A percentile compares a stretch with the other conserved stretches of the same genome.
These are phyloP conservation scores for Maudiozyma pseudohumilis DNA, from an alignment of 805 yeast species.

Conservation along the genomic window DNA sequence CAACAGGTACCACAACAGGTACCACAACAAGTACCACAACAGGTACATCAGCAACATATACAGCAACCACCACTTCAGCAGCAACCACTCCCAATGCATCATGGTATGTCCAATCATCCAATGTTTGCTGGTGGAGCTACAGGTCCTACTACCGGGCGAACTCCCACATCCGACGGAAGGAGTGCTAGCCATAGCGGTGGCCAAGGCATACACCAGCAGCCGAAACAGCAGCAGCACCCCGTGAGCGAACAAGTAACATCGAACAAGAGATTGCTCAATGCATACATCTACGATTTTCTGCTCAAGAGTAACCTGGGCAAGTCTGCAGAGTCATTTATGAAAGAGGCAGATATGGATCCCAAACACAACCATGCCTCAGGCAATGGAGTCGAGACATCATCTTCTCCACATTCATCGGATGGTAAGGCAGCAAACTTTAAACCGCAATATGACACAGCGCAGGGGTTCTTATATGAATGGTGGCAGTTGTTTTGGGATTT, in stretches of 20 bases:
- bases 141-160: no score
- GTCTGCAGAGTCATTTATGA: constrained; percentile 64
- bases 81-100: no score
- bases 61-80: no score
- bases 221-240: no score
- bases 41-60: constrained; percentile 1
- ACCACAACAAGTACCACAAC: background rate
- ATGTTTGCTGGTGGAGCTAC: no score
- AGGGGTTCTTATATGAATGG: constrained; percentile 86
- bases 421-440: constrained; percentile 8
- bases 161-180: no score
- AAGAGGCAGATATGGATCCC: constrained; percentile 55
- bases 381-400: background rate
- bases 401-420: background rate
- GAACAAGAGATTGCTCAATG: constrained; percentile 52
- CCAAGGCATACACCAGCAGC: background rate
- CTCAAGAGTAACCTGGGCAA: constrained; percentile 60
- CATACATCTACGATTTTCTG: constrained; percentile 79
- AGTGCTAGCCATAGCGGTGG: no score
- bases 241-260: background rate
- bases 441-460: constrained; percentile 58
- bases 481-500: constrained; percentile 96
- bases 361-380: background rate
- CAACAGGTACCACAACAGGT: constrained; percentile 1
- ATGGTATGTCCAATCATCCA: no score